Evolutionary conservation across 257 asterid genomes (phyloP), one percentile per base, ranked within the genome.

Genomic region (Primulina eburnea): DNA sequence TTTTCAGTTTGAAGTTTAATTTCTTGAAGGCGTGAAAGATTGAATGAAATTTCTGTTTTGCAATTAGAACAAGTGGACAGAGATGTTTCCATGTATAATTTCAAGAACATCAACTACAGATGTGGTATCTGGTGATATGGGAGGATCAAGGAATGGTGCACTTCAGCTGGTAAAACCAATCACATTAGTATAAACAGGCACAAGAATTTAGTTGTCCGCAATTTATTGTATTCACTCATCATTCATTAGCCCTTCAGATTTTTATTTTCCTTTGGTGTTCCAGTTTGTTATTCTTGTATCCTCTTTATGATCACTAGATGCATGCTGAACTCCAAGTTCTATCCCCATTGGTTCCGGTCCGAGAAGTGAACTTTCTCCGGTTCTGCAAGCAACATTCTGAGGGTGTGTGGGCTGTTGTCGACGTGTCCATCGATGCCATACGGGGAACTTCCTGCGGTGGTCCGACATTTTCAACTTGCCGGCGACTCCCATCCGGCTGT

Each of bases 111-210:
- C 89, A 30, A 82, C 87, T 6, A 75, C 83, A 28, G 87, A 84
- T 65, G 82, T 82, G 30, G 77, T 84, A n/a, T 82, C 89, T 58
- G 75, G 70, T 76, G 89, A 87, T 38, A 79, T 84, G 84, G 89
- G 89, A n/a, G 89, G 89, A 37, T 77, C 89, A 2, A 73, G 89
- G 63, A 82, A 84, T 69, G 87, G 87, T 79, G 89, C 89, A 75
- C 87, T 84, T 76, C 87, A 82, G 73, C 82, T 84, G 89, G 89
- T 84, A 82, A 71, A 57, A 2, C 33, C 29, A 16, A 33, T 17
- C 62, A 43, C 11, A 17, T 28, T 47, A 66, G 8, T 6, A 0
- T 26, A 20, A 38, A 34, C 38, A 34, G 38, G 14, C 55, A 43
- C 18, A 43, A 12, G 18, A 10, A 37, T 37, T 8, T 8, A 37